phyloP scores from a whole-genome alignment of 148 eudicot genomes.

The Cornus suecica region DNA sequence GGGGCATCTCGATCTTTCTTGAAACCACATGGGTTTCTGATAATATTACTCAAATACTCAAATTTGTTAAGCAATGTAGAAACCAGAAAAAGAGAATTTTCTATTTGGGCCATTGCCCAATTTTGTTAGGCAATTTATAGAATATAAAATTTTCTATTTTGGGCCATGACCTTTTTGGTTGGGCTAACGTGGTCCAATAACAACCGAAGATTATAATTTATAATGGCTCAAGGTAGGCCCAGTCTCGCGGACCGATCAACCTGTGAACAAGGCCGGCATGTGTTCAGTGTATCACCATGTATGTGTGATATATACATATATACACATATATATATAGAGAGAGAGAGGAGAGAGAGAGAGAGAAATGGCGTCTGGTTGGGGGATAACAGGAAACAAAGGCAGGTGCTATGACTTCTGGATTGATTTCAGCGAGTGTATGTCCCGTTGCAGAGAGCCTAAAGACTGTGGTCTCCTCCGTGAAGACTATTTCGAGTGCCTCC shows the following conservation, averaged over 20 bases:
- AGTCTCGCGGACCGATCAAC: background rate
- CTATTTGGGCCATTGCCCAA: background rate
- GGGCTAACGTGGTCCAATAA: background rate
- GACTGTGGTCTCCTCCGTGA: slow-evolving; percentile 85
- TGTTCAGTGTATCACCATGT: no score
- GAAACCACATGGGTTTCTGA: no score
- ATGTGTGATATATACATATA: no score
- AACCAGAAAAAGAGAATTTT: no score
- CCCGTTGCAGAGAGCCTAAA: slow-evolving; percentile 75
- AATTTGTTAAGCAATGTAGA: no score
- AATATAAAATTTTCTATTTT: no score
- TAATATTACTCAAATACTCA: no score
- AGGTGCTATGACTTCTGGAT: slow-evolving; percentile 96
- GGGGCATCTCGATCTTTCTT: no score
- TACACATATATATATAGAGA: no score
- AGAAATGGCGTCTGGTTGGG: slow-evolving; percentile 89
- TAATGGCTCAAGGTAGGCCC: background rate
- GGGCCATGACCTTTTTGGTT: background rate
- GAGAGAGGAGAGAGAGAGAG: slow-evolving; percentile 19
- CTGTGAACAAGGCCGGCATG: background rate
- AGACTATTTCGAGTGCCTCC: slow-evolving; percentile 98
- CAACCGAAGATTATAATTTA: background rate
- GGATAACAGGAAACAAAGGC: slow-evolving; percentile 87
- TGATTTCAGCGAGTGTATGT: slow-evolving; percentile 97
- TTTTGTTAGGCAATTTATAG: no score